Evolutionary conservation across 228 moss, liverwort and hornwort genomes (phyloP), one percentile per base, ranked within the genome.

Genomic region (Sphagnum magellanicum): DNA sequence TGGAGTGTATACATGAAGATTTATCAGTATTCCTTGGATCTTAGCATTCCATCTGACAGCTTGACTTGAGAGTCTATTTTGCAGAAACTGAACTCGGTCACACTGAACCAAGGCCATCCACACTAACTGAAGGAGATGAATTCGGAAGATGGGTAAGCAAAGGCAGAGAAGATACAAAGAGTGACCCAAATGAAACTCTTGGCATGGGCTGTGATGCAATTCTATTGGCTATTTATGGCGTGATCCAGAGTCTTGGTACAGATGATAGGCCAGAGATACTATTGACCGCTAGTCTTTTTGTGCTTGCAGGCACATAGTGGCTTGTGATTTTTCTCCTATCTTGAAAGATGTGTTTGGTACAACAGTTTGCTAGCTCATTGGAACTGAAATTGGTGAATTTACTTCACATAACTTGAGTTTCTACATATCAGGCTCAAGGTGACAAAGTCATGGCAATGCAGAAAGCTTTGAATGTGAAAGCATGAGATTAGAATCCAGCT

Each of bases 211-310:
- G 89, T 70, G 98, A 98, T 85, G 81, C 87, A 53, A 78, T 98
- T 69, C 89, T 98, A 65, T 78, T 98, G 72, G 88, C 92, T 71
- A 92, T 98, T 64, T 98, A 94, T 81, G 89, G 89, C 49, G 90
- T 98, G 10, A 92, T 98, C 70, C 98, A 94, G 84, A 90, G 94
- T 60, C 87, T 98, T 61, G 87, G 92, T 62, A 90, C 90, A 61
- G 98, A 98, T 75, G 94, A 94, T 61, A 90, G 98, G 70, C 98
- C 98, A 10, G 98, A 98, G 83, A 86, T 89, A 71, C 7, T 32
- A 32, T 32, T 32, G 32, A 32, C 32, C 32, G 3, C 32, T 32
- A 32, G 32, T 32, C 32, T 47, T 47, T 49, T 47, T 49, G 16
- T 8, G 14, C 6, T 65, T 65, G 0, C 16, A 32, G 3, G 32